Evolutionary conservation across 441 rosid genomes (phyloP).

Genomic region (Mallotus japonicus): DNA sequence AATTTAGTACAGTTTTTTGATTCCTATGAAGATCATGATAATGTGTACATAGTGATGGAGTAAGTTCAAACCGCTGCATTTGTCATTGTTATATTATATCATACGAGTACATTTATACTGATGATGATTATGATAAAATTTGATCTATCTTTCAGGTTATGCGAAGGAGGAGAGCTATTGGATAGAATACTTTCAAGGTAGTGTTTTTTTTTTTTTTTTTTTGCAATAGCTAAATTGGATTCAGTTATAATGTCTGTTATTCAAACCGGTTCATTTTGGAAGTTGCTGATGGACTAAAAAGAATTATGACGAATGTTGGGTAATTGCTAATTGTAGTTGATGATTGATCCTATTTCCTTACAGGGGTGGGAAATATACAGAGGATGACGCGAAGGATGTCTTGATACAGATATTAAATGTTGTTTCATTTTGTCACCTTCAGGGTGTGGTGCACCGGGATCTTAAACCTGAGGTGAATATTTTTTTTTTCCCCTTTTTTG

Average conservation of each 20-base stretch:
- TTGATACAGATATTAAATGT: constrained; percentile 83
- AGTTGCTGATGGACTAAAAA: constrained; percentile 5
- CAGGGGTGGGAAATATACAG: constrained; percentile 98
- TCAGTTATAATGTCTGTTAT: not conserved
- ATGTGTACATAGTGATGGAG: constrained; percentile 96
- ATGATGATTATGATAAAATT: not conserved
- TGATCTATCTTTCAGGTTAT: constrained; percentile 53
- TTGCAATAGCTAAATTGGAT: not conserved
- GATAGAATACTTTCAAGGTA: constrained; percentile 98
- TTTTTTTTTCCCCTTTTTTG: not conserved
- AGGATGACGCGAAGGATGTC: constrained; percentile 91
- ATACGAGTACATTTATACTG: too few species aligned
- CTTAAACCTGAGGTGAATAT: constrained; percentile 91
- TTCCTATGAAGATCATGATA: constrained; percentile 84
- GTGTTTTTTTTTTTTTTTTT: constrained; percentile 3
- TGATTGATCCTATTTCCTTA: constrained; percentile 23
- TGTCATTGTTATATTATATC: too few species aligned
- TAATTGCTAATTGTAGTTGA: constrained; percentile 12
- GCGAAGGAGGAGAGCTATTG: constrained; percentile 98
- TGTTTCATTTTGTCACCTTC: constrained; percentile 93
- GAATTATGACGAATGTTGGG: not conserved
- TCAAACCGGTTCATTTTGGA: not conserved
- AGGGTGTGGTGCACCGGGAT: constrained; percentile 98
- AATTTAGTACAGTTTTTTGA: constrained; percentile 82
- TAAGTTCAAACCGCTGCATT: constrained; percentile 36